A percentile compares a stretch with the other conserved stretches of the same genome.
Conservation (phyloP, 164 flowering plant genomes). For the Berberis thunbergii region DNA sequence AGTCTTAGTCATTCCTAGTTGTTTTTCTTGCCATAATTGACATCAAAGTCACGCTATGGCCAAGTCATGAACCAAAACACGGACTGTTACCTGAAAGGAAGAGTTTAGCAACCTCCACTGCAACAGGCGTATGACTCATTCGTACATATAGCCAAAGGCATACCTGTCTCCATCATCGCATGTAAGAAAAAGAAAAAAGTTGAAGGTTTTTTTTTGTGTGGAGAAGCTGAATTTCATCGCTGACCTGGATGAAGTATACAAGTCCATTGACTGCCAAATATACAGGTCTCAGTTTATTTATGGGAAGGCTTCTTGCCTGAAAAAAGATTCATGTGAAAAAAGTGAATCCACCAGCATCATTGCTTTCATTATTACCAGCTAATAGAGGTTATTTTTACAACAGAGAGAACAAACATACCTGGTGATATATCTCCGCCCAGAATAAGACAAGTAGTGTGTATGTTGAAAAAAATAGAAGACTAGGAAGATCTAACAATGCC, state of each 20-base stretch:
- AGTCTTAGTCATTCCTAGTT: neutral
- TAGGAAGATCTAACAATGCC: constrained; percentile 66
- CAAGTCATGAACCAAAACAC: neutral
- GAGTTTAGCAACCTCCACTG: constrained; percentile 43
- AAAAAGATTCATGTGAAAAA: neutral
- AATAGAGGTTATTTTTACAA: neutral
- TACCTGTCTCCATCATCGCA: constrained; percentile 21
- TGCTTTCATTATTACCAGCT: neutral
- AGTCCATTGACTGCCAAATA: constrained; percentile 49
- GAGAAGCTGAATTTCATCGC: neutral
- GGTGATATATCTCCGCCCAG: constrained; percentile 96
- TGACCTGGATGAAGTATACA: constrained; percentile 60
- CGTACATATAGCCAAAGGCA: constrained; percentile 55
- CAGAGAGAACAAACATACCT: constrained; percentile 30
- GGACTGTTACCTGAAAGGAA: constrained; percentile 50
- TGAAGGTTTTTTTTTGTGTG: neutral
- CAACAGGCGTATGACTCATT: constrained; percentile 20
- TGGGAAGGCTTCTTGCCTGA: constrained; percentile 77
- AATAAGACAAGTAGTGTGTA: constrained; percentile 78
- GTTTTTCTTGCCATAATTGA: neutral
- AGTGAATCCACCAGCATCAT: neutral
- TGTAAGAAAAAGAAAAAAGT: neutral
- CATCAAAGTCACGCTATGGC: neutral
- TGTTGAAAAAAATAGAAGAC: constrained; percentile 77
- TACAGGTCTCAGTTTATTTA: constrained; percentile 55